phyloP scores from a whole-genome alignment of 2,329 filamentous ascomycete species.

The Pseudogymnoascus sp. region DNA sequence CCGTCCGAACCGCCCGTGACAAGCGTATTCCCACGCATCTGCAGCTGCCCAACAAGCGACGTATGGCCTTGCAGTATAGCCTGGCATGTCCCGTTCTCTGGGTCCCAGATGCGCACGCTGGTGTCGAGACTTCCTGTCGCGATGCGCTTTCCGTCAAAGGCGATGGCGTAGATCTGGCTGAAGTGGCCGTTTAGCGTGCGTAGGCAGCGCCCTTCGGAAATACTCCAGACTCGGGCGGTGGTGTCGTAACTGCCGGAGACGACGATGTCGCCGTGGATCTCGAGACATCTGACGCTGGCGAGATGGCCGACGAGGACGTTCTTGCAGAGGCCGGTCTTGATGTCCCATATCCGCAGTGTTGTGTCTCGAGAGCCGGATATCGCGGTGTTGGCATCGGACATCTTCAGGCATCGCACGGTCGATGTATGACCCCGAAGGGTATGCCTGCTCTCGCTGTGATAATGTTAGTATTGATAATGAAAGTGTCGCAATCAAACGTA shows the following conservation, averaged over 20 bases:
- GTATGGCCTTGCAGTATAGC: conserved; percentile 95
- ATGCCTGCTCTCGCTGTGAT: conserved; percentile 59
- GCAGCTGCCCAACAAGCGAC: conserved; percentile 88
- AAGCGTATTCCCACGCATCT: conserved; percentile 89
- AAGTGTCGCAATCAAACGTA: conserved; percentile 39
- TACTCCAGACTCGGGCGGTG: conserved; percentile 94
- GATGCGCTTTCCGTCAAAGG: conserved; percentile 88
- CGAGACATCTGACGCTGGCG: conserved; percentile 87
- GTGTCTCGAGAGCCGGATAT: conserved; percentile 96
- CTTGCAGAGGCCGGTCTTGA: conserved; percentile 76
- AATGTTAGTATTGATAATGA: conserved; percentile 23
- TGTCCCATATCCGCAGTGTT: conserved; percentile 90
- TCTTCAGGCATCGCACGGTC: conserved; percentile 93
- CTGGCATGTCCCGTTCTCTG: conserved; percentile 60
- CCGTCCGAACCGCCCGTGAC: conserved; percentile 96
- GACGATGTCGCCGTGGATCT: conserved; percentile 92
- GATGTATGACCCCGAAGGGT: conserved; percentile 91
- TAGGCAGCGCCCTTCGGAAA: conserved; percentile 86
- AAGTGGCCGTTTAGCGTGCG: conserved; percentile 90
- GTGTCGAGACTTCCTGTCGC: conserved; percentile 95
- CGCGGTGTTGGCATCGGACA: conserved; percentile 88
- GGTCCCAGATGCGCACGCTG: conserved; percentile 95
- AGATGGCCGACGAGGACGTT: conserved; percentile 93
- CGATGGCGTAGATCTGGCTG: conserved; percentile 97
- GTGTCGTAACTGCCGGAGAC: conserved; percentile 99